Percentiles rank a stretch among this genome's conserved stretches.
phyloP scores from a whole-genome alignment of 2,329 filamentous ascomycete species.

The Aplosporella prunicola region DNA sequence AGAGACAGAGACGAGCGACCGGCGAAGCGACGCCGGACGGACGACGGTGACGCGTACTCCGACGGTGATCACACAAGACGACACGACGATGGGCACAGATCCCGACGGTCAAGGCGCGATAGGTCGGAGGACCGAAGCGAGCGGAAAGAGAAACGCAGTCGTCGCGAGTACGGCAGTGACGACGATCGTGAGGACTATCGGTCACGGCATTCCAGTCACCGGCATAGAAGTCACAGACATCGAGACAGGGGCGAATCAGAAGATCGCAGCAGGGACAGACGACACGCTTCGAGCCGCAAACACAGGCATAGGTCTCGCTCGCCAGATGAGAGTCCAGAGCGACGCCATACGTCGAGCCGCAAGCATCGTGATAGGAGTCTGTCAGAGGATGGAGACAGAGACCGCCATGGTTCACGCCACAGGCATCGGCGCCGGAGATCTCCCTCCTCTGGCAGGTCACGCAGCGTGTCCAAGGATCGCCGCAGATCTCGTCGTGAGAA shows the following conservation, averaged over 20 bases:
- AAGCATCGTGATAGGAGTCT: background rate
- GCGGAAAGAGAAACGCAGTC: constrained; percentile 13
- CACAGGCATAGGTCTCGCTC: constrained; percentile 6
- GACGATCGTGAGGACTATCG: constrained; percentile 12
- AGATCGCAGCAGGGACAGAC: constrained; percentile 9
- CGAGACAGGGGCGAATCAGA: constrained; percentile 8
- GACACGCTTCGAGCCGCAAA: constrained; percentile 7
- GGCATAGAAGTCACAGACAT: constrained; percentile 11
- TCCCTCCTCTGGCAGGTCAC: constrained; percentile 9
- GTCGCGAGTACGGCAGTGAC: constrained; percentile 11
- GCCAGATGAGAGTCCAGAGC: background rate
- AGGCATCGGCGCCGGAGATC: constrained; percentile 14
- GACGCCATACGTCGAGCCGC: constrained; percentile 1
- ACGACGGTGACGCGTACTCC: constrained; percentile 15
- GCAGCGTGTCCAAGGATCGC: background rate
- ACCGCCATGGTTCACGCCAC: background rate
- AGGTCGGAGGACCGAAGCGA: constrained; percentile 10
- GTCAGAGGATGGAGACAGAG: constrained; percentile 1
- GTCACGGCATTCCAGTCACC: constrained; percentile 16
- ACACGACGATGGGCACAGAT: constrained; percentile 16
- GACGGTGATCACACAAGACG: constrained; percentile 16
- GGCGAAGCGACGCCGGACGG: constrained; percentile 11
- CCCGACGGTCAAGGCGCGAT: constrained; percentile 12
- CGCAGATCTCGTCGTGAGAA: constrained; percentile 7
- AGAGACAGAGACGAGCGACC: background rate